Conservation (phyloP, 306 rosid species). For the Dalbergia cochinchinensis region DNA sequence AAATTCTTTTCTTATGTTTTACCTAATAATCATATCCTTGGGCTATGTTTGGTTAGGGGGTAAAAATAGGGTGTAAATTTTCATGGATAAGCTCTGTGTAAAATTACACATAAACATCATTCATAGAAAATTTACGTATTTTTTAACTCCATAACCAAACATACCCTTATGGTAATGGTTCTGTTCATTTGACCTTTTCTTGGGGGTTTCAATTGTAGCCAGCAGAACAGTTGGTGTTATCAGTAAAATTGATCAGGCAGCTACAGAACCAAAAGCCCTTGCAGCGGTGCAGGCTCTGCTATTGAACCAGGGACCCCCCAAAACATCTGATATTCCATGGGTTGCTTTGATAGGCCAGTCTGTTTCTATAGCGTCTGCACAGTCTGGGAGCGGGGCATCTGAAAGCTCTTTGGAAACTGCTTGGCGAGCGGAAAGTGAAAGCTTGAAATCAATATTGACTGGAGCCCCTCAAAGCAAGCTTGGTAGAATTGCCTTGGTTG, state of each 20-base stretch:
- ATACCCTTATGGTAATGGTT: slow-evolving; percentile 9
- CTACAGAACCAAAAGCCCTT: slow-evolving; percentile 88
- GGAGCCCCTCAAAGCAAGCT: slow-evolving; percentile 98
- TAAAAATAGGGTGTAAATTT: no score
- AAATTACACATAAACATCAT: no score
- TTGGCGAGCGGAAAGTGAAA: slow-evolving; percentile 98
- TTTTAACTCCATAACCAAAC: no score
- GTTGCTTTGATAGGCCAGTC: slow-evolving; percentile 98
- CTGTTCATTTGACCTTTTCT: slow-evolving; percentile 12
- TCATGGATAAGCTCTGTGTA: no score
- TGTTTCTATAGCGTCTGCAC: slow-evolving; percentile 91
- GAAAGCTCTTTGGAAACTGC: slow-evolving; percentile 97
- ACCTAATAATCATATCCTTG: slow-evolving; percentile 21
- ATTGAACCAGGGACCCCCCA: slow-evolving; percentile 91
- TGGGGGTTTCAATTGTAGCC: slow-evolving; percentile 59
- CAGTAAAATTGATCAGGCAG: slow-evolving; percentile 97
- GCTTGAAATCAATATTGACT: slow-evolving; percentile 89
- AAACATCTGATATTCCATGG: slow-evolving; percentile 93
- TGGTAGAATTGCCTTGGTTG: slow-evolving; percentile 96
- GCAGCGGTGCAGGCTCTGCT: slow-evolving; percentile 97
- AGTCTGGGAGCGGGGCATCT: slow-evolving; percentile 86
- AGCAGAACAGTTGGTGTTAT: slow-evolving; percentile 95
- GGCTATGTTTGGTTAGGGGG: no score
- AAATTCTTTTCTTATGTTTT: slow-evolving; percentile 30
- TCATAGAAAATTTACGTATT: no score